Evolutionary conservation across 495 filamentous ascomycete genomes (phyloP).

Genomic region (Aspergillus coremiiformis): DNA sequence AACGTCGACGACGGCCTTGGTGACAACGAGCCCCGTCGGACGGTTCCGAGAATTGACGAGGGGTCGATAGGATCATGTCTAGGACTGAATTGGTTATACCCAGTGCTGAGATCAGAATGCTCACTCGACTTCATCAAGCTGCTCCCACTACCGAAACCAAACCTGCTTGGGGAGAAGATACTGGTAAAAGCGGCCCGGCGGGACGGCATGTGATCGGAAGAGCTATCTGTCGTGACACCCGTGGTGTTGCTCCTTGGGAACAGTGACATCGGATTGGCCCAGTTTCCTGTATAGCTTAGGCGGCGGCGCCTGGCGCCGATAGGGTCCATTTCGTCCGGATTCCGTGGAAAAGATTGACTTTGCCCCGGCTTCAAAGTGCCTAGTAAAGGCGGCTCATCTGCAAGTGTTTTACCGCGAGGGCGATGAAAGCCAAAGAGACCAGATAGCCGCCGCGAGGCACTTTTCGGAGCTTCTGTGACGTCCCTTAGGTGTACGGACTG

Average conservation of each 20-base stretch:
- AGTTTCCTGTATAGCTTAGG: constrained; percentile 58
- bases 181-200: constrained; percentile 38
- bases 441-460: constrained; percentile 47
- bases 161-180: constrained; percentile 39
- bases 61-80: constrained; percentile 53
- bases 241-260: constrained; percentile 41
- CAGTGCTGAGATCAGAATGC: constrained; percentile 36
- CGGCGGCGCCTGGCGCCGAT: constrained; percentile 56
- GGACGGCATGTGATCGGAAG: constrained; percentile 38
- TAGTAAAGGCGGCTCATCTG: constrained; percentile 60
- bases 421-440: constrained; percentile 62
- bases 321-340: constrained; percentile 61
- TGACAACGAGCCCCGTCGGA: constrained; percentile 55
- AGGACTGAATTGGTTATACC: constrained; percentile 57
- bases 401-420: constrained; percentile 61
- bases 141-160: constrained; percentile 35
- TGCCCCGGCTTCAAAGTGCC: constrained; percentile 69
- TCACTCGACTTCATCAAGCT: constrained; percentile 38
- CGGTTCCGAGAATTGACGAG: constrained; percentile 44
- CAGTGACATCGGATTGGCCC: constrained; percentile 49
- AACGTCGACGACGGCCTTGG: constrained; percentile 72
- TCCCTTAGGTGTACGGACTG: constrained; percentile 28
- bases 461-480: constrained; percentile 40
- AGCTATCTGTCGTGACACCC: constrained; percentile 36
- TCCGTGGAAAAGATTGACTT: constrained; percentile 75